These are phyloP conservation scores for Auriscalpium microsporum DNA, from an alignment of 768 basidiomycete genomes.

Conservation along the genomic window DNA sequence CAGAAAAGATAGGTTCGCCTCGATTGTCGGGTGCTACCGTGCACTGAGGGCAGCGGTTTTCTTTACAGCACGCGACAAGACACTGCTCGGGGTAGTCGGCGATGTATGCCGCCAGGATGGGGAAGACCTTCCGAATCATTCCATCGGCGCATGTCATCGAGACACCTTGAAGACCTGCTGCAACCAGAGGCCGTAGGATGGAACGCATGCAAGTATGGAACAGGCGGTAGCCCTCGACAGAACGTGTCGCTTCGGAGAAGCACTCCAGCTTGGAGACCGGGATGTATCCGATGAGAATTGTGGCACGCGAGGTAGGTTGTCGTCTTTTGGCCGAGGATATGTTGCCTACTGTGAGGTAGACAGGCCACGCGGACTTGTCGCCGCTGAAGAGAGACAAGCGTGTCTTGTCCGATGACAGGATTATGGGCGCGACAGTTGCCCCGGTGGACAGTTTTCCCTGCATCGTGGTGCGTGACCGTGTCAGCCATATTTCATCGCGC, in stretches of 20 bases:
- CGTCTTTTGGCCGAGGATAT: slow-evolving; percentile 31
- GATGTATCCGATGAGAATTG: slow-evolving; percentile 33
- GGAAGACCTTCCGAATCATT: slow-evolving; percentile 20
- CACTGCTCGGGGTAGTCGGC: slow-evolving; percentile 40
- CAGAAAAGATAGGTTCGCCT: slow-evolving; percentile 4
- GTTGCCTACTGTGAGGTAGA: slow-evolving; percentile 37
- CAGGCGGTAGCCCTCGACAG: slow-evolving; percentile 17
- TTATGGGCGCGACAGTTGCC: slow-evolving; percentile 33
- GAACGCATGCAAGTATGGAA: slow-evolving; percentile 31
- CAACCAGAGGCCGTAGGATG: slow-evolving; percentile 25
- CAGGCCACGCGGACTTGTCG: slow-evolving; percentile 37
- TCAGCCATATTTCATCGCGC: not conserved
- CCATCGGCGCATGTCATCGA: slow-evolving; percentile 31
- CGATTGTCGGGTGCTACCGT: not conserved
- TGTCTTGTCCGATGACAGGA: slow-evolving; percentile 40
- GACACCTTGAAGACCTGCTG: slow-evolving; percentile 25
- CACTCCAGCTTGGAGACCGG: slow-evolving; percentile 27
- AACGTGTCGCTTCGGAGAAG: slow-evolving; percentile 14
- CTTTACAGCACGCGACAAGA: slow-evolving; percentile 23
- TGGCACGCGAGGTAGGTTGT: slow-evolving; percentile 27
- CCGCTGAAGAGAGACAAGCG: slow-evolving; percentile 30
- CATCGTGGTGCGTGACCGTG: slow-evolving; percentile 4
- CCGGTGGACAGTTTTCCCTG: slow-evolving; percentile 1
- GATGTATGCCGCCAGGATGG: slow-evolving; percentile 32
- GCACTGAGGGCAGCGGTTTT: slow-evolving; percentile 15